Base-by-base conservation (phyloP, 208 protist species). In the Wallacemonas sp. region DNA sequence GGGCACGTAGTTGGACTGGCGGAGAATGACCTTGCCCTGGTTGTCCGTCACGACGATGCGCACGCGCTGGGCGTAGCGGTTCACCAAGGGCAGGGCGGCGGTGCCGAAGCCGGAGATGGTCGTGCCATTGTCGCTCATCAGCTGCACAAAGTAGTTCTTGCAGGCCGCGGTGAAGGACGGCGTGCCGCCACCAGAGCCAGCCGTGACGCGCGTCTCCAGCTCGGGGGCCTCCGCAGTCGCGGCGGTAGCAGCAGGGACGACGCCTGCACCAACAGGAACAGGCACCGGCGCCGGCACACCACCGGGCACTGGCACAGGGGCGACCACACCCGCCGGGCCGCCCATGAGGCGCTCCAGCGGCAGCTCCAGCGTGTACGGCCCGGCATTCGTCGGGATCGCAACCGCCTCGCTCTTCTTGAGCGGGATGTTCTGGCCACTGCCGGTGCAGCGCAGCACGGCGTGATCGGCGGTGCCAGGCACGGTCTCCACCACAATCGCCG, bases 281-380 rank as follows among this genome's bases (percentile, higher is more conserved):
- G 28, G 59, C 41, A 61, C 32, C 22, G 41, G 64, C 20, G 25
- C 45, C 11, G 39, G 48, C 7, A 59, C 22, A 4, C 22, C 48
- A 42, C 45, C 8, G 1, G 71, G 45, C 41, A 39, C 16, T 2
- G 54, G 33, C 1, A 46, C 22, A 4, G 41, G 22, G 10, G 41
- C 20, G 5, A 1, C 22, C 3, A 36, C 0, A 18, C 45, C 25
- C 4, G 48, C 31, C 12, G 57, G 16, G 2, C 32, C 4, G 32
- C 18, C 41, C 14, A 23, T 20, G 20, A 29, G 3, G 22, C 59
- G 12, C 48, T 48, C 48, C 22, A 74, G 61, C 10, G 82, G 88
- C 22, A 89, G 73, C 16, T 81, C 74, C n/a, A 93, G 73, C 0
- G 72, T 84, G 67, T 79, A 90, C 25, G 87, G 83, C 18, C 81